Conservation (phyloP, 306 rosid genomes). For the Castanopsis chinensis region DNA sequence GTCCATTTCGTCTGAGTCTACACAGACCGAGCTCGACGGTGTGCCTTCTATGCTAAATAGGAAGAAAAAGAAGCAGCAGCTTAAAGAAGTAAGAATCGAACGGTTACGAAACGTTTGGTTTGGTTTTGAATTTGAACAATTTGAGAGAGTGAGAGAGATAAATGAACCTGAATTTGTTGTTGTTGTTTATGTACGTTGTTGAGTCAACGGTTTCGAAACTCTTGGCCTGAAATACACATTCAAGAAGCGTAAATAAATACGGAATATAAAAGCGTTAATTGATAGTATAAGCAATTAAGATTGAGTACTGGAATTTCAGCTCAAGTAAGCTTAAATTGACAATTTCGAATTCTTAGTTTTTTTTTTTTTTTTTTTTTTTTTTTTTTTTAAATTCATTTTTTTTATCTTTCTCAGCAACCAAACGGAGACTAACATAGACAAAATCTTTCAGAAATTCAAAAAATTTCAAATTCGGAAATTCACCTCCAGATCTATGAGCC, state of each 20-base stretch:
- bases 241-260: slow-evolving; percentile 21
- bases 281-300: slow-evolving; percentile 7
- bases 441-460: neutral
- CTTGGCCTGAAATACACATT: slow-evolving; percentile 47
- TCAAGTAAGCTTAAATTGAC: neutral
- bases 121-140: neutral
- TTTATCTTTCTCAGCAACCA: neutral
- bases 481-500: slow-evolving; percentile 65
- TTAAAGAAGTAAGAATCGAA: neutral
- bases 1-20: slow-evolving; percentile 42
- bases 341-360: neutral
- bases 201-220: slow-evolving; percentile 53
- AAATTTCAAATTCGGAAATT: neutral
- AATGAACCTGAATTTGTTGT: slow-evolving; percentile 51
- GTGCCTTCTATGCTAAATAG: slow-evolving; percentile 33
- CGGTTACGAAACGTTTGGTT: slow-evolving; percentile 24
- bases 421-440: neutral
- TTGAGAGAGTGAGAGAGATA: neutral
- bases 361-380: neutral
- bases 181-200: slow-evolving; percentile 23
- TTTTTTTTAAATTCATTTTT: neutral
- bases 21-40: slow-evolving; percentile 44
- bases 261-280: neutral
- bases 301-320: neutral
- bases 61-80: neutral